Conservation (phyloP, 306 rosid species). For the Ziziphus jujuba region DNA sequence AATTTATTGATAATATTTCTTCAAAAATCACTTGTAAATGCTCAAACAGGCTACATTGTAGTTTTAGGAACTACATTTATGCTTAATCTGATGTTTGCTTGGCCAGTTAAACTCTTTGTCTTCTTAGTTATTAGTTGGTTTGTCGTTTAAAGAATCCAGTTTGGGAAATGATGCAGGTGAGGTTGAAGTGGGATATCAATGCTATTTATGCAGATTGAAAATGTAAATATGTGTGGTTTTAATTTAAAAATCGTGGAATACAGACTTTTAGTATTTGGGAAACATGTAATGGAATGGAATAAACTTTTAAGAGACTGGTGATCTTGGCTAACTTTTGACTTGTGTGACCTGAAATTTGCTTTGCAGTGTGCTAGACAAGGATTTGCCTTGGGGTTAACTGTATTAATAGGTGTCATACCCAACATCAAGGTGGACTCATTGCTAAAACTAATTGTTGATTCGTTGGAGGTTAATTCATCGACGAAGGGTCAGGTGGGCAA, state of each 20-base stretch:
- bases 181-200: too few relatives aligned
- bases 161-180: too few relatives aligned
- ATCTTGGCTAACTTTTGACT: constrained; percentile 4
- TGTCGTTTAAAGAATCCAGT: too few relatives aligned
- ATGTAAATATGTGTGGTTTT: too few relatives aligned
- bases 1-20: too few relatives aligned
- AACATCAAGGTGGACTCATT: constrained; percentile 65
- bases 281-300: background rate
- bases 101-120: too few relatives aligned
- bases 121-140: too few relatives aligned
- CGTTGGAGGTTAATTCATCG: constrained; percentile 83
- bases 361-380: constrained; percentile 98
- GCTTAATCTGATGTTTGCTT: too few relatives aligned
- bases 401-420: constrained; percentile 42
- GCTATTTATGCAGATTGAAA: too few relatives aligned
- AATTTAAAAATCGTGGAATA: background rate
- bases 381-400: constrained; percentile 77
- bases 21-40: too few relatives aligned
- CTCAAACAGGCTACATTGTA: background rate
- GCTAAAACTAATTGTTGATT: constrained; percentile 71
- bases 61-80: background rate
- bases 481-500: constrained; percentile 90
- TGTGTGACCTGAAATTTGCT: constrained; percentile 14
- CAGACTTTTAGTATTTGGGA: background rate
- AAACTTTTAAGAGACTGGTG: background rate